These are phyloP conservation scores for Zea luxurians DNA, from an alignment of 176 grass and related monocot species.

Conservation along the genomic window DNA sequence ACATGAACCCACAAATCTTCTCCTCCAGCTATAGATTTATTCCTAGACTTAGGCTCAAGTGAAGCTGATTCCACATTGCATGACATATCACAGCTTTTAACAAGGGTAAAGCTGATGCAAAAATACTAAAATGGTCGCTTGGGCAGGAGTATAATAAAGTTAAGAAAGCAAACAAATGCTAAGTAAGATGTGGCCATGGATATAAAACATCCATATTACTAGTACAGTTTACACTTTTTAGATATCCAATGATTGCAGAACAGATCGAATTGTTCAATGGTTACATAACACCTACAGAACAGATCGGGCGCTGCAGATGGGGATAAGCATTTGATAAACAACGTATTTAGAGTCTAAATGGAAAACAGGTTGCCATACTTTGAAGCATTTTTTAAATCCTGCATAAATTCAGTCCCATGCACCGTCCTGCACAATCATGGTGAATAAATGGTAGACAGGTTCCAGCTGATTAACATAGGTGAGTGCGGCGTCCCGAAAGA, in stretches of 20 bases:
- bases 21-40: constrained; percentile 85
- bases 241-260: constrained; percentile 1
- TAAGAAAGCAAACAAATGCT: not conserved
- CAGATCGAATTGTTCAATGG: not conserved
- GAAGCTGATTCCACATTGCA: constrained; percentile 94
- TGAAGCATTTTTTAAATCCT: too few species aligned
- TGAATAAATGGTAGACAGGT: too few species aligned
- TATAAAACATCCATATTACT: not conserved
- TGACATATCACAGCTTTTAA: constrained; percentile 97
- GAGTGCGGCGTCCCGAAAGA: too few species aligned
- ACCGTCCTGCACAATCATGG: too few species aligned
- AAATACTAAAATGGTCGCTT: not conserved
- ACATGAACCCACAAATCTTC: constrained; percentile 97
- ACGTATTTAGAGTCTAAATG: too few species aligned
- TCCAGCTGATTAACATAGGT: too few species aligned
- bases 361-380: too few species aligned
- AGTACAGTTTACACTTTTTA: not conserved
- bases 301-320: too few species aligned
- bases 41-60: constrained; percentile 81
- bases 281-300: too few species aligned
- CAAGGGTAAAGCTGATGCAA: constrained; percentile 74
- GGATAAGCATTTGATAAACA: too few species aligned
- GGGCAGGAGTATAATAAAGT: not conserved
- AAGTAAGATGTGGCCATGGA: constrained; percentile 1
- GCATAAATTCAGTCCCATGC: too few species aligned